Percentiles rank a stretch among this genome's conserved stretches.
These are phyloP conservation scores for Coemansia guatemalensis DNA, from an alignment of 192 early-diverging fungal genomes.

Conservation along the genomic window DNA sequence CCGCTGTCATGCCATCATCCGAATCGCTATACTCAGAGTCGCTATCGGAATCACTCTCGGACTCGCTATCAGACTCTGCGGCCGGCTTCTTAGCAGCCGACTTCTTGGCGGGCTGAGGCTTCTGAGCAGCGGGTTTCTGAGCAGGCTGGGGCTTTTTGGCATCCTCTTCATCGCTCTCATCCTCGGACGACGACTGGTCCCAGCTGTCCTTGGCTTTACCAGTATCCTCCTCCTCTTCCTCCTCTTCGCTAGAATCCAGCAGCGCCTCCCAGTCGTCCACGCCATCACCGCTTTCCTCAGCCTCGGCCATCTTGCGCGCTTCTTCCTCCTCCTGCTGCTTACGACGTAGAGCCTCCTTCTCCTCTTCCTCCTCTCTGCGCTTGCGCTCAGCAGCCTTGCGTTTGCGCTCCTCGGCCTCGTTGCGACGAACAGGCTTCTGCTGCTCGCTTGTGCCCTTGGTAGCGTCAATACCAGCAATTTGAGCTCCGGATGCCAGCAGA, in stretches of 20 bases:
- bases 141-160: conserved; percentile 26
- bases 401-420: conserved; percentile 48
- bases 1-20: conserved; percentile 61
- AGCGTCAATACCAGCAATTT: conserved; percentile 60
- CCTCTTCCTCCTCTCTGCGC: conserved; percentile 55
- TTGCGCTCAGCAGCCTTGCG: conserved; percentile 37
- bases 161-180: conserved; percentile 61
- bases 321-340: conserved; percentile 56
- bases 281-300: conserved; percentile 63
- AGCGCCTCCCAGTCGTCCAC: conserved; percentile 50
- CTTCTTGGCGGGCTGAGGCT: conserved; percentile 2
- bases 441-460: conserved; percentile 1
- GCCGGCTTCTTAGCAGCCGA: conserved; percentile 9
- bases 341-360: not conserved
- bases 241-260: conserved; percentile 43
- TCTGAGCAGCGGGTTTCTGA: not conserved
- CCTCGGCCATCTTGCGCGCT: conserved; percentile 61
- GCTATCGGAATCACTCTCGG: conserved; percentile 24
- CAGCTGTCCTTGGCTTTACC: conserved; percentile 22
- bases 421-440: conserved; percentile 19
- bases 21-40: conserved; percentile 56
- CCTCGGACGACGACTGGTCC: conserved; percentile 51
- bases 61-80: conserved; percentile 57
- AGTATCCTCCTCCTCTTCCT: conserved; percentile 39
- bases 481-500: conserved; percentile 74